Base-by-base conservation (phyloP, 2,329 filamentous ascomycete species). In the Alternaria sp. region DNA sequence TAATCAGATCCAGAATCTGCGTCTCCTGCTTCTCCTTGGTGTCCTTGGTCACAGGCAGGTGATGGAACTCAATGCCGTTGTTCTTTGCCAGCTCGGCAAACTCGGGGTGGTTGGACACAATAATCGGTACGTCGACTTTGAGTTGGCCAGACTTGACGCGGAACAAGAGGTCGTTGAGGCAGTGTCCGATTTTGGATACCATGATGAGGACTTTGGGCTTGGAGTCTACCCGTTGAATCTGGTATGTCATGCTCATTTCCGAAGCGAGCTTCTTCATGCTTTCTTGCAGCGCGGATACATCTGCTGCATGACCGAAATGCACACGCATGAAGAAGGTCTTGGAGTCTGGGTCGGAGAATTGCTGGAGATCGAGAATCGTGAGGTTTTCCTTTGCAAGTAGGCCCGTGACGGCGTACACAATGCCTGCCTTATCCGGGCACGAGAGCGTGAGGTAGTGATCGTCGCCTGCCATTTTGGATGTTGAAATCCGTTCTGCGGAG, bases 161-260 rank as follows among this genome's bases (percentile, higher is more conserved):
- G 88, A 93, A 96, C 40, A 96, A 86, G 52, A 96, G 83, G 80
- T 95, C 91, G 80, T 94, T 94, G 57, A 95, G 84, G 79, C 92
- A 95, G 84, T 95, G 92, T 9, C 92, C 92, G 73, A 93, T 94
- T 83, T 94, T 94, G 74, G 91, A 94, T 28, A 95, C 92, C 92
- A 96, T 95, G 84, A 96, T 93, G 72, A 96, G 84, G 52, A 94
- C 90, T 69, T 89, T 87, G 61, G 90, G 89, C 83, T 93, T 93
- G 74, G 89, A 85, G 54, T 88, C 82, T 12, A 89, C 86, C 4
- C 90, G 87, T 13, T 89, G 86, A 71, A 96, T 86, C 71, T 91
- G 86, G 82, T 91, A 93, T 72, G 88, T 84, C 89, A 93, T 91
- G 61, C 84, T 75, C 81, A 93, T 87, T 25, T 89, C 84, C 55